Percentiles rank a stretch among this genome's conserved stretches.
Conservation (phyloP, 257 asterid species). For the Solanum dulcamara region DNA sequence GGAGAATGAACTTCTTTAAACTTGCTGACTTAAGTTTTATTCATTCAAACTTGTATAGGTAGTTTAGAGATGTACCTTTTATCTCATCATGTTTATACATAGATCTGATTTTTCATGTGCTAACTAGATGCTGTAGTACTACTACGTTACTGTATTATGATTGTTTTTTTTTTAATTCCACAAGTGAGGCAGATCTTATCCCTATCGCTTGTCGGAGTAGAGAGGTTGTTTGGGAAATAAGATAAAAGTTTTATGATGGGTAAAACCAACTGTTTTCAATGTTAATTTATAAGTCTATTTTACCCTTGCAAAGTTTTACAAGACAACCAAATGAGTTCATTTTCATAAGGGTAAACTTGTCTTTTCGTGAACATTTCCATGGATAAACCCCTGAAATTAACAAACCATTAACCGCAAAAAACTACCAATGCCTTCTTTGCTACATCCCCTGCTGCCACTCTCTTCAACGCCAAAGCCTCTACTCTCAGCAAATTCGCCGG, state of each 20-base stretch:
- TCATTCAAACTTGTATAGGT: background rate
- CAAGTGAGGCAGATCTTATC: too few relatives aligned
- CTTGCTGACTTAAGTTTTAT: background rate
- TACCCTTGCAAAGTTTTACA: background rate
- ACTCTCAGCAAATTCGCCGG: slow-evolving; percentile 10
- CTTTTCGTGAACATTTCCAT: background rate
- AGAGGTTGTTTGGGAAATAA: too few relatives aligned
- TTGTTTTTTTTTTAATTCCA: too few relatives aligned
- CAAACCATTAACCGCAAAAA: background rate
- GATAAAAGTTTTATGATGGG: too few relatives aligned
- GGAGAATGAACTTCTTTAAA: background rate
- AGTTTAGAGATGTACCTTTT: background rate
- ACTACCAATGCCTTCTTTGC: slow-evolving; percentile 21
- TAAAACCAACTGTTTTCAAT: too few relatives aligned
- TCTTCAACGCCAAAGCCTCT: slow-evolving; percentile 4
- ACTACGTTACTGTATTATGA: background rate
- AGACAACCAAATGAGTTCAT: background rate
- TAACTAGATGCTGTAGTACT: background rate
- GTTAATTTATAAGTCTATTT: background rate
- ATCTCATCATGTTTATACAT: background rate
- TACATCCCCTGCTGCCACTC: slow-evolving; percentile 16
- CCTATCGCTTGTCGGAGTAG: too few relatives aligned
- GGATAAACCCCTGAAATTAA: background rate
- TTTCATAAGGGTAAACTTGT: background rate
- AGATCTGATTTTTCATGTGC: background rate